Evolutionary conservation across 192 early-diverging fungal genomes (phyloP), one percentile per base, ranked within the genome.

Genomic region (Gigaspora rosea): DNA sequence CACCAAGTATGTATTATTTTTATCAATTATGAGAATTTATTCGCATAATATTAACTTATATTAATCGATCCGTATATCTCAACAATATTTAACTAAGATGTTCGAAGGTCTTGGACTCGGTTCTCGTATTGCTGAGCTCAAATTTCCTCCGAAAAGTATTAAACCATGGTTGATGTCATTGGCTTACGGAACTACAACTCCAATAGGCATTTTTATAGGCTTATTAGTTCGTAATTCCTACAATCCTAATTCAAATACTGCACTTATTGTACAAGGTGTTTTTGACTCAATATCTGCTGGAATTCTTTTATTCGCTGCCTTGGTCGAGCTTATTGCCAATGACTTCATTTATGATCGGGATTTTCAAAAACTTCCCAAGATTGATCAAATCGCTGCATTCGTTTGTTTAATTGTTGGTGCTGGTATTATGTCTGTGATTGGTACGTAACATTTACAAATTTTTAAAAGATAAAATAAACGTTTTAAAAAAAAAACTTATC

Each of bases 61-160:
- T 41, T 41, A 41, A 41, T n/a, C 36, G 36, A 41, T 41, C 5
- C 36, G n/a, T n/a, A 41, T 3, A 41, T 41, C 2, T 41, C 36
- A 41, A 41, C 5, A 41, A 18, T 47, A 8, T 10, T 56, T 13
- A 46, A n/a, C 20, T 59, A 49, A 93, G 85, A 89, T 91, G 78
- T 92, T 93, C 75, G 91, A 93, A 80, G 94, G 93, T 65, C 75
- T 95, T 61, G 92, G 92, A 3, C 80, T 95, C 61, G 93, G 93
- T 16, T 86, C 92, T 1, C 86, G 93, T n/a, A 87, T 94, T 51
- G 82, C 90, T 9, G 87, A 85, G 15, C 78, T 93, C 16, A 27
- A 74, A 0, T 86, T 80, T 51, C 35, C 33, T 8, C 62, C 71
- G 32, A 78, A 80, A 2, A 79, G 87, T 50, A 13, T 85, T 2